phyloP scores from a whole-genome alignment of 805 yeast genomes.

The Cyberlindnera euphorbiiphila region DNA sequence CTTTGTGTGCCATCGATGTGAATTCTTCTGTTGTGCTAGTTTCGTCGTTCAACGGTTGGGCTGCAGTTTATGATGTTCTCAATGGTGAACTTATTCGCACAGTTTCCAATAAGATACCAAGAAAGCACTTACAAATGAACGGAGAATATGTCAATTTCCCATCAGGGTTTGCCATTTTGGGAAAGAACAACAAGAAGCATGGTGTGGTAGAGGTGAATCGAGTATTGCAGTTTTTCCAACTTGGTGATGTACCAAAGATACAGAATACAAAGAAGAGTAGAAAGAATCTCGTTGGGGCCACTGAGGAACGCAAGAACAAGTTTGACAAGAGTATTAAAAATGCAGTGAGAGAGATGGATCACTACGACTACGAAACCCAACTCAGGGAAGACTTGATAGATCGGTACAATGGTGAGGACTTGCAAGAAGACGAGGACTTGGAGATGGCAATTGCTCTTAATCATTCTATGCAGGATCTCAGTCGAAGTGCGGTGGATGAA shows the following conservation, averaged over 20 bases:
- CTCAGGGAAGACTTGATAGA: slow-evolving; percentile 16
- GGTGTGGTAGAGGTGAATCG: slow-evolving; percentile 21
- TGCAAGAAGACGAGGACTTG: slow-evolving; percentile 21
- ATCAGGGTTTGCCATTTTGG: slow-evolving; percentile 15
- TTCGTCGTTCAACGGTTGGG: slow-evolving; percentile 25
- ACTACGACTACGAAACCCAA: slow-evolving; percentile 14
- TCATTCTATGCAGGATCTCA: slow-evolving; percentile 17
- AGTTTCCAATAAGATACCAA: slow-evolving; percentile 21
- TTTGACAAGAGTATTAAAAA: slow-evolving; percentile 18
- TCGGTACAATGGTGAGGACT: slow-evolving; percentile 25
- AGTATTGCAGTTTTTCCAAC: slow-evolving; percentile 24
- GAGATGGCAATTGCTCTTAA: slow-evolving; percentile 28
- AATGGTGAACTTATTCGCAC: slow-evolving; percentile 19
- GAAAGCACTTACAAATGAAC: slow-evolving; percentile 8
- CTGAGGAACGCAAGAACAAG: slow-evolving; percentile 21
- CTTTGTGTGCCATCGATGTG: slow-evolving; percentile 20
- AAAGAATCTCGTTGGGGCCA: slow-evolving; percentile 12
- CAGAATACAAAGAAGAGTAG: slow-evolving; percentile 12
- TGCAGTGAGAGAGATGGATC: slow-evolving; percentile 24
- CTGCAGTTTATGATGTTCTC: slow-evolving; percentile 22
- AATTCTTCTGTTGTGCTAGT: slow-evolving; percentile 23
- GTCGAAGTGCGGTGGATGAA: slow-evolving; percentile 6
- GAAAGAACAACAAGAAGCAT: slow-evolving; percentile 10
- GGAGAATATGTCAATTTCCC: not conserved
- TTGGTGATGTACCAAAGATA: slow-evolving; percentile 16